A percentile compares a stretch with the other conserved stretches of the same genome.
These are phyloP conservation scores for Pyropia yezoensis DNA, from an alignment of 23 red algal genomes.

Conservation along the genomic window DNA sequence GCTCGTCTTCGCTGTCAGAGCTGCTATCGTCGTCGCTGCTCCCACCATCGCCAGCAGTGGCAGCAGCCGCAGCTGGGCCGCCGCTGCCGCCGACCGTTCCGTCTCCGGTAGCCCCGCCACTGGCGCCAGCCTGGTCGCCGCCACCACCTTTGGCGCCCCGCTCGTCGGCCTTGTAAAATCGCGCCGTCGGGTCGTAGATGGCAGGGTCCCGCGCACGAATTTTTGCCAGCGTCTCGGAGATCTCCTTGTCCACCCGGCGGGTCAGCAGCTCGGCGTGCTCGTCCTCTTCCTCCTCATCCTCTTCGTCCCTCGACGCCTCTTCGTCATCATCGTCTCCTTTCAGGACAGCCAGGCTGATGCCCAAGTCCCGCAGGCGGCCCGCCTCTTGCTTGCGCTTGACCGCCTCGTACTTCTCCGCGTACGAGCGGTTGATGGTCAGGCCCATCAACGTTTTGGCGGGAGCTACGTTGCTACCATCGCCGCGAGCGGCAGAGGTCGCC, in stretches of 20 bases:
- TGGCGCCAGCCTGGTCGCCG: constrained; percentile 8
- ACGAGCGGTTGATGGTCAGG: constrained; percentile 38
- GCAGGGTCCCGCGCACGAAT: constrained; percentile 56
- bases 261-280: constrained; percentile 81
- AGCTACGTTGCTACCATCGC: background rate
- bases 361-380: constrained; percentile 37
- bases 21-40: background rate
- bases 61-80: background rate
- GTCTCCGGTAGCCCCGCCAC: constrained; percentile 1
- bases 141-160: background rate
- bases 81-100: background rate
- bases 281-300: constrained; percentile 55
- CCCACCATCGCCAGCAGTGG: background rate
- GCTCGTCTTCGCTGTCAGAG: constrained; percentile 52
- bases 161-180: constrained; percentile 7
- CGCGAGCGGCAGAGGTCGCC: background rate
- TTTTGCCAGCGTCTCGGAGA: constrained; percentile 41
- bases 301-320: constrained; percentile 24
- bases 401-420: constrained; percentile 50
- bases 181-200: constrained; percentile 58
- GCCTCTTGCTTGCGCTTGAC: constrained; percentile 51
- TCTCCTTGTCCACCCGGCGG: constrained; percentile 59
- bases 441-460: background rate
- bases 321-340: constrained; percentile 17
- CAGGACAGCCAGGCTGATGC: constrained; percentile 11